Evolutionary conservation across 2,329 filamentous ascomycete species (phyloP), one percentile per base, ranked within the genome.

Genomic region (Fusarium floridanum): DNA sequence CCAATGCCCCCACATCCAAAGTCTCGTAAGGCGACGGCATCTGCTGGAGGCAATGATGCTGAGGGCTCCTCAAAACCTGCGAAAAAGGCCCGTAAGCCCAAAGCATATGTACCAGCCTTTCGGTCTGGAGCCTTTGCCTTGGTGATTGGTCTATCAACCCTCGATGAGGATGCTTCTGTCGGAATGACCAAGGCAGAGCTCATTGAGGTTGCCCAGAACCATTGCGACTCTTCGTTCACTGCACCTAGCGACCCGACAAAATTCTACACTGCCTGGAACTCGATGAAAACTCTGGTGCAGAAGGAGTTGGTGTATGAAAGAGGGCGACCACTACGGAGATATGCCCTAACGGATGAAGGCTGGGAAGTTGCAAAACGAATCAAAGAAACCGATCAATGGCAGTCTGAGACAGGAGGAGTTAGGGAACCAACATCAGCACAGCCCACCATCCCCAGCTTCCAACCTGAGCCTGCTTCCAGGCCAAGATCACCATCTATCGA

Each of bases 221-320:
- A 93, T 80, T 94, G 92, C 77, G 93, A 95, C 78, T 84, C 91
- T 2, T 95, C 93, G 0, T 95, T 95, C 77, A 92, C 89, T 0
- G 90, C 89, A 0, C 91, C 93, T 0, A 86, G 85, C 45, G 92
- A 94, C 64, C 86, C 92, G 0, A 91, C 87, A 12, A 93, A 91
- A 66, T 93, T 90, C 77, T 94, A 94, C 76, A 96, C 94, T 0
- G 94, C 94, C 0, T 97, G 94, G 94, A 93, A 90, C 77, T 95
- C 93, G 2, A 95, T 96, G 88, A 94, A 94, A 79, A 94, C 92
- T 0, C 83, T 97, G 36, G 76, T 91, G 6, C 87, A 91, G 64
- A 95, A 95, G 79, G 93, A 95, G 67, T 84, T 95, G 5, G 92
- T 95, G 0, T 91, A 91, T 66, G 91, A 93, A 75, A 90, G 90